phyloP scores from a whole-genome alignment of 768 basidiomycete genomes.

The Leccinum barrowsii region DNA sequence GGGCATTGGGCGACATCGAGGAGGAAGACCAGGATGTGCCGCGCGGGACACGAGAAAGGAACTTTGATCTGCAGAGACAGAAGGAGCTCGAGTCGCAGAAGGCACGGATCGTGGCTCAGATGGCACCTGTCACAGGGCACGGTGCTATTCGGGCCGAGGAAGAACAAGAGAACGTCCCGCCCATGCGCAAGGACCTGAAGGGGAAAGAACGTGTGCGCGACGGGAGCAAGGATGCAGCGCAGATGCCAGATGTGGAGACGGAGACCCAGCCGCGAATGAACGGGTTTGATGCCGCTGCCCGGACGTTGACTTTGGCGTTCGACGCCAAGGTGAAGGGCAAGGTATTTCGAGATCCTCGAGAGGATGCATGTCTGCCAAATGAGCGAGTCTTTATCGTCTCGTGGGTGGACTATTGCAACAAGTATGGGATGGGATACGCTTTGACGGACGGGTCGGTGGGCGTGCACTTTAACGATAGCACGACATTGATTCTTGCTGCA shows the following conservation, averaged over 20 bases:
- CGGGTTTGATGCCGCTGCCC: constrained; percentile 65
- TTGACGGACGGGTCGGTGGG: constrained; percentile 95
- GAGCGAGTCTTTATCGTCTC: constrained; percentile 90
- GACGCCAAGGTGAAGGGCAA: constrained; percentile 60
- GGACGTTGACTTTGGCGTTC: constrained; percentile 56
- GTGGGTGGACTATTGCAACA: constrained; percentile 99
- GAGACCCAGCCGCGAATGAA: constrained; percentile 37
- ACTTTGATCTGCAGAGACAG: constrained; percentile 42
- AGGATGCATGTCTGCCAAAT: constrained; percentile 50
- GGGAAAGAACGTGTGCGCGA: constrained; percentile 30
- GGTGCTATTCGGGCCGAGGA: constrained; percentile 32
- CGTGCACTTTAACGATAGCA: constrained; percentile 96
- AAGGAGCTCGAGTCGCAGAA: constrained; percentile 90
- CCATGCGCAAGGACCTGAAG: constrained; percentile 28
- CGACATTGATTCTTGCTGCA: constrained; percentile 77
- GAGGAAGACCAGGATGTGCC: constrained; percentile 39
- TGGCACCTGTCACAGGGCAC: constrained; percentile 54
- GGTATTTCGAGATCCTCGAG: constrained; percentile 62
- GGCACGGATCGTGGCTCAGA: constrained; percentile 90
- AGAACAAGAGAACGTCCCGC: constrained; percentile 34
- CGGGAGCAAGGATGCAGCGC: constrained; percentile 17
- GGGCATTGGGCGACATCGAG: constrained; percentile 45
- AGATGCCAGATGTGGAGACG: constrained; percentile 16
- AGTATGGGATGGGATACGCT: constrained; percentile 99
- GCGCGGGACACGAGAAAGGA: constrained; percentile 39